These are phyloP conservation scores for Saturnispora dispora DNA, from an alignment of 805 yeast genomes.

Conservation along the genomic window DNA sequence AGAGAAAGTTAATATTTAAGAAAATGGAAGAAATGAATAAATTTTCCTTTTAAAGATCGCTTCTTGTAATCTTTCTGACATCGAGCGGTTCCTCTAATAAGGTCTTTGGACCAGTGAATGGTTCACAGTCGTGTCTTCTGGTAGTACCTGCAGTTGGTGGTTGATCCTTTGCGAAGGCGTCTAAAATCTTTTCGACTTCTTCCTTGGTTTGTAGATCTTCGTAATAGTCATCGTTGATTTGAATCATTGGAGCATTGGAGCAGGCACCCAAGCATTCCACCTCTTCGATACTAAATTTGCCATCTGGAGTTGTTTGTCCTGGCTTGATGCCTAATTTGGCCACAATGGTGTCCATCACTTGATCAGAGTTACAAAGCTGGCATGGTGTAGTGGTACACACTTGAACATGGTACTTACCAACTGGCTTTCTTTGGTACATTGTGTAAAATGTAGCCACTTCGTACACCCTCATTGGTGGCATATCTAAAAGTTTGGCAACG, in stretches of 20 bases:
- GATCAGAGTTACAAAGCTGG: slow-evolving; percentile 75
- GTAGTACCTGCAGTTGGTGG: slow-evolving; percentile 54
- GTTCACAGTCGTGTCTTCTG: slow-evolving; percentile 69
- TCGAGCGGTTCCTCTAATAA: slow-evolving; percentile 59
- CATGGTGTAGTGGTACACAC: slow-evolving; percentile 89
- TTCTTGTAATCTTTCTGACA: slow-evolving; percentile 60
- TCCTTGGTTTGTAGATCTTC: slow-evolving; percentile 69
- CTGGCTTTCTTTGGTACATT: slow-evolving; percentile 79
- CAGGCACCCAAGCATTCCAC: slow-evolving; percentile 91
- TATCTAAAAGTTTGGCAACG: slow-evolving; percentile 73
- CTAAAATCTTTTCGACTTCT: slow-evolving; percentile 49
- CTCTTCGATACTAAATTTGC: slow-evolving; percentile 71
- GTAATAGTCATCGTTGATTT: slow-evolving; percentile 70
- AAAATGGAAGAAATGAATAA: neutral
- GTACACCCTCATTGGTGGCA: slow-evolving; percentile 92
- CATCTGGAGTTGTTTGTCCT: slow-evolving; percentile 71
- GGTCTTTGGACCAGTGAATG: slow-evolving; percentile 58
- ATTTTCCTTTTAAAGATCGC: slow-evolving; percentile 42
- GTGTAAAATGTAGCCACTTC: slow-evolving; percentile 90
- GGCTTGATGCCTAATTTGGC: slow-evolving; percentile 54
- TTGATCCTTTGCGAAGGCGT: slow-evolving; percentile 56
- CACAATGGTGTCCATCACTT: slow-evolving; percentile 62
- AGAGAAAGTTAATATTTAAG: neutral
- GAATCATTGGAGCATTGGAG: slow-evolving; percentile 85
- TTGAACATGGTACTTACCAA: slow-evolving; percentile 78